A percentile compares a stretch with the other conserved stretches of the same genome.
These are phyloP conservation scores for Chaetomium fimeti DNA, from an alignment of 495 filamentous ascomycete species.

Conservation along the genomic window DNA sequence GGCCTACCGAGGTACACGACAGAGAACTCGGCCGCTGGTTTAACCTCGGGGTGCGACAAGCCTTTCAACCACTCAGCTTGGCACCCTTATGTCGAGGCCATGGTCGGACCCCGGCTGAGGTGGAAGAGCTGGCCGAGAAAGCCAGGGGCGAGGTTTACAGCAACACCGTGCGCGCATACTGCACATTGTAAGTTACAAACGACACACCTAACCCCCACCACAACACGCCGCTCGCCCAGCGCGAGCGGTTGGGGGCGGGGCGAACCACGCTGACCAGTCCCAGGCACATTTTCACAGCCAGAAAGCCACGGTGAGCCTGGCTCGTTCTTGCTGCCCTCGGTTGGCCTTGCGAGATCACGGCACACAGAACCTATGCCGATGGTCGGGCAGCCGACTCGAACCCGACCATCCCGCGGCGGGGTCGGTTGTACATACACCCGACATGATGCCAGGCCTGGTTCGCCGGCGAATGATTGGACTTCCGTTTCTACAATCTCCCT, in stretches of 20 bases:
- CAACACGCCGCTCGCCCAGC: conserved; percentile 18
- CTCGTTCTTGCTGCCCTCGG: conserved; percentile 8
- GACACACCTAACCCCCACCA: conserved; percentile 11
- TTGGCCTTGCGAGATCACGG: background rate
- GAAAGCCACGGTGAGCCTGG: conserved; percentile 26
- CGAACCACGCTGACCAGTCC: conserved; percentile 16
- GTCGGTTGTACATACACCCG: conserved; percentile 9
- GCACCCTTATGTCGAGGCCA: conserved; percentile 70
- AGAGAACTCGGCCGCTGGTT: conserved; percentile 82
- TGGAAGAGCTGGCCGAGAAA: conserved; percentile 58
- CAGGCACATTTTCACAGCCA: conserved; percentile 37
- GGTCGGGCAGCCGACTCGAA: background rate
- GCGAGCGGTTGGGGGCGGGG: background rate
- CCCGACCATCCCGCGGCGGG: background rate
- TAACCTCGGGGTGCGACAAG: conserved; percentile 69
- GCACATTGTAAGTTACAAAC: conserved; percentile 62
- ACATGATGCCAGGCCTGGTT: conserved; percentile 3
- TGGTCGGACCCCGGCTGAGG: conserved; percentile 63
- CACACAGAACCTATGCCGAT: conserved; percentile 3
- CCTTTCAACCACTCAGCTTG: conserved; percentile 70
- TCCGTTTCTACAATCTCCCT: conserved; percentile 7
- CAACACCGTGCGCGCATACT: conserved; percentile 62
- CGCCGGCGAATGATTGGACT: conserved; percentile 15
- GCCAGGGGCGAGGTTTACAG: conserved; percentile 70
- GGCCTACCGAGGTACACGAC: conserved; percentile 67